These are phyloP conservation scores for Asterochloris erici DNA, from an alignment of 139 green algal genomes.

Conservation along the genomic window DNA sequence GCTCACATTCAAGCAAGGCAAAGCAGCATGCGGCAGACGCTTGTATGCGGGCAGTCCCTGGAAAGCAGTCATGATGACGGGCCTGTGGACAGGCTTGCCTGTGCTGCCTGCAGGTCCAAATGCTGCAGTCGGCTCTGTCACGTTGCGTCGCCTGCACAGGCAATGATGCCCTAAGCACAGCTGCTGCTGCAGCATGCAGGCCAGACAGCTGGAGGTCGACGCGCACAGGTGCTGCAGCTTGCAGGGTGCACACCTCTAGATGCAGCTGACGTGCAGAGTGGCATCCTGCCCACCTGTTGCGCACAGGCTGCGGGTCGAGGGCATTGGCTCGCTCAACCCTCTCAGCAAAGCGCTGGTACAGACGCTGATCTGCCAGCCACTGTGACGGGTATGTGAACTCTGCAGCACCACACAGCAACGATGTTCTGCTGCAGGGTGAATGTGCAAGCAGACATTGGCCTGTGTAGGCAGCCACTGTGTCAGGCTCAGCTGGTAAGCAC, in stretches of 20 bases:
- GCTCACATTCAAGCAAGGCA: neutral
- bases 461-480: neutral
- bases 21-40: neutral
- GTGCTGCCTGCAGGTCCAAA: neutral
- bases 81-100: neutral
- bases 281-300: neutral
- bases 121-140: neutral
- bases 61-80: neutral
- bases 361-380: conserved; percentile 86
- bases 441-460: neutral
- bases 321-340: conserved; percentile 53
- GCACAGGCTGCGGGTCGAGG: conserved; percentile 57
- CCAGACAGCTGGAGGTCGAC: neutral
- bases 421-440: neutral
- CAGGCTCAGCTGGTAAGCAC: no score
- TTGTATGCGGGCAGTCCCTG: neutral
- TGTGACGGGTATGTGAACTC: conserved; percentile 81
- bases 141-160: neutral
- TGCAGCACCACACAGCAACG: conserved; percentile 28
- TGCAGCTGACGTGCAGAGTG: neutral
- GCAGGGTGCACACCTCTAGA: neutral
- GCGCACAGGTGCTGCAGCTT: neutral
- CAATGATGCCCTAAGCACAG: neutral
- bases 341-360: conserved; percentile 65
- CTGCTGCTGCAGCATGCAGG: neutral